These are phyloP conservation scores for Passiflora organensis DNA, from an alignment of 345 rosid species.

Conservation along the genomic window DNA sequence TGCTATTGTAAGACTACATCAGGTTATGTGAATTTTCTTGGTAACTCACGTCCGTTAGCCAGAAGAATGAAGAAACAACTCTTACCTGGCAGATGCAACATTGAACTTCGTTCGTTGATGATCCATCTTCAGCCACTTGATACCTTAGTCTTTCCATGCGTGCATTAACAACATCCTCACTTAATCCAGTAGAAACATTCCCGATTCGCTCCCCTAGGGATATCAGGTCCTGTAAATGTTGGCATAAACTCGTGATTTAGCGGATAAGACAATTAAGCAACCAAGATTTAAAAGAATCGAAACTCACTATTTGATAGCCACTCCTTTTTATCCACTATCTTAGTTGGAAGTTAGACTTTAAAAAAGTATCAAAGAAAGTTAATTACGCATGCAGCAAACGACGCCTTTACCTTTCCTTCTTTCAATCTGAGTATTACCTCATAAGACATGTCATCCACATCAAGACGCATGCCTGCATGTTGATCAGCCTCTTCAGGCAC, in stretches of 20 bases:
- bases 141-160: constrained; percentile 15
- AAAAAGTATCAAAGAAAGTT: not conserved
- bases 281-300: too few relatives aligned
- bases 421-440: constrained; percentile 21
- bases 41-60: too few relatives aligned
- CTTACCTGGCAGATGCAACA: constrained; percentile 46
- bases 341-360: too few relatives aligned
- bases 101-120: constrained; percentile 1
- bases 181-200: constrained; percentile 21
- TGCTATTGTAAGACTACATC: too few relatives aligned
- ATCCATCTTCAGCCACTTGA: not conserved
- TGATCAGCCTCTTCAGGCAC: not conserved
- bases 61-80: too few relatives aligned
- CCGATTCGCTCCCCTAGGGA: constrained; percentile 29
- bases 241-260: not conserved
- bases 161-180: constrained; percentile 17
- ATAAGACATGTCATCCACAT: constrained; percentile 27
- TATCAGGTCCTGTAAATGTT: constrained; percentile 23
- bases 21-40: too few relatives aligned
- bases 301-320: too few relatives aligned
- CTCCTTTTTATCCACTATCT: too few relatives aligned
- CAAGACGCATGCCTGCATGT: constrained; percentile 20
- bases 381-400: too few relatives aligned
- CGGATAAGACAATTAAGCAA: not conserved
- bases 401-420: too few relatives aligned